phyloP scores from a whole-genome alignment of 2,329 filamentous ascomycete genomes.

The Botryotinia narcissicola region DNA sequence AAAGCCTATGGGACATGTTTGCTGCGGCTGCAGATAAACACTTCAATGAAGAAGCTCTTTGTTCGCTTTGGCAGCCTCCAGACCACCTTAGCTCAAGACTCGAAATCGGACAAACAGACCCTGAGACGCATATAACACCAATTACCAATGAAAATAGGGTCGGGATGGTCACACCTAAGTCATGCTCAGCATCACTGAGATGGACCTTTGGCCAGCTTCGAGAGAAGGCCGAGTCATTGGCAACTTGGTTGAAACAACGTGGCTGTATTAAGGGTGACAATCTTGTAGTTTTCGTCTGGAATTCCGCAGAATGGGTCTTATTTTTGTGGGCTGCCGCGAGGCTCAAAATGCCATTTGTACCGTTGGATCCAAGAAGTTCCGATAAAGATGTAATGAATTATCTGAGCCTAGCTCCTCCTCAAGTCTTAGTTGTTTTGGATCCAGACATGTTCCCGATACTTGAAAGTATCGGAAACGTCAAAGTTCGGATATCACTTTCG shows the following conservation, averaged over 20 bases:
- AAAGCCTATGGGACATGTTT: conserved; percentile 21
- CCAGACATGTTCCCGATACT: not conserved
- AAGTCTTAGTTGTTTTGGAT: not conserved
- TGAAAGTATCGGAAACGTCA: not conserved
- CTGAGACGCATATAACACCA: not conserved
- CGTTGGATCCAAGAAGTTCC: conserved; percentile 16
- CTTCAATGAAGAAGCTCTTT: conserved; percentile 11
- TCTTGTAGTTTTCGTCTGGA: conserved; percentile 20
- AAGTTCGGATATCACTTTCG: not conserved
- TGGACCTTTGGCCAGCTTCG: conserved; percentile 6
- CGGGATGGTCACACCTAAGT: too few relatives aligned
- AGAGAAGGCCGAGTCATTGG: not conserved
- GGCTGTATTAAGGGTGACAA: conserved; percentile 9
- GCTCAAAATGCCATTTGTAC: conserved; percentile 19
- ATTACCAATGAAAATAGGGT: not conserved
- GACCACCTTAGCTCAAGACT: not conserved
- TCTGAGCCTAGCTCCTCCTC: not conserved
- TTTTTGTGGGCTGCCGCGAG: conserved; percentile 23
- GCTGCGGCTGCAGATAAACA: not conserved
- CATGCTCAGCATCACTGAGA: not conserved
- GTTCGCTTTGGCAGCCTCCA: conserved; percentile 16
- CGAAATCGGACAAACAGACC: not conserved
- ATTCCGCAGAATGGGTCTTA: conserved; percentile 22
- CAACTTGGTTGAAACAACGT: not conserved
- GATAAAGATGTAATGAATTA: not conserved